phyloP scores from a whole-genome alignment of 108 stramenopile genomes.

The Cyclostephanos tholiformis region DNA sequence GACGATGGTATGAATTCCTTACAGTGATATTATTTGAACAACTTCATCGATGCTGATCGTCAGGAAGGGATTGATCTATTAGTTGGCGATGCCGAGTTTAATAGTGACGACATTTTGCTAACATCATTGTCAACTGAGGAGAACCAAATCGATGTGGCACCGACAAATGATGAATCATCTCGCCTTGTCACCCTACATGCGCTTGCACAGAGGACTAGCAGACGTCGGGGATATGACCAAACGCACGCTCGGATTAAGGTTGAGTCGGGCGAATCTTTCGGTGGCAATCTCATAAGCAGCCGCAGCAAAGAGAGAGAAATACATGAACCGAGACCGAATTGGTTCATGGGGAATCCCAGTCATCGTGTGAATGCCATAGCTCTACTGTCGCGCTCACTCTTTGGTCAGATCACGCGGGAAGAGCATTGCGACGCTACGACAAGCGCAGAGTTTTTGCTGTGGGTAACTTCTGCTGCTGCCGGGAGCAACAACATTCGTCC shows the following conservation, averaged over 20 bases:
- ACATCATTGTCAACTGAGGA: constrained; percentile 11
- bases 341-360: constrained; percentile 78
- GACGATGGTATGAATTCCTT: constrained; percentile 97
- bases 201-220: constrained; percentile 14
- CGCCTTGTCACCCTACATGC: constrained; percentile 28
- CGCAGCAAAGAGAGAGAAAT: not conserved
- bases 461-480: constrained; percentile 34
- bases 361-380: constrained; percentile 56
- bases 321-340: constrained; percentile 46
- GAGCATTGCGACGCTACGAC: constrained; percentile 30
- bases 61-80: constrained; percentile 97
- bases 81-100: constrained; percentile 67
- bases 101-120: not conserved
- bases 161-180: constrained; percentile 21
- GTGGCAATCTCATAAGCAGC: not conserved
- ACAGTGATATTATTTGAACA: constrained; percentile 94
- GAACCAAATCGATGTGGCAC: constrained; percentile 11
- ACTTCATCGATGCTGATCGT: constrained; percentile 92
- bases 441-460: constrained; percentile 40
- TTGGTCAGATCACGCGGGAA: constrained; percentile 23
- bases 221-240: constrained; percentile 35
- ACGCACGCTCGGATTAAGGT: constrained; percentile 37
- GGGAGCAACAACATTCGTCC: constrained; percentile 6
- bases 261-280: not conserved
- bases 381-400: constrained; percentile 27